These are phyloP conservation scores for Boletus patriciae DNA, from an alignment of 768 basidiomycete genomes.

Conservation along the genomic window DNA sequence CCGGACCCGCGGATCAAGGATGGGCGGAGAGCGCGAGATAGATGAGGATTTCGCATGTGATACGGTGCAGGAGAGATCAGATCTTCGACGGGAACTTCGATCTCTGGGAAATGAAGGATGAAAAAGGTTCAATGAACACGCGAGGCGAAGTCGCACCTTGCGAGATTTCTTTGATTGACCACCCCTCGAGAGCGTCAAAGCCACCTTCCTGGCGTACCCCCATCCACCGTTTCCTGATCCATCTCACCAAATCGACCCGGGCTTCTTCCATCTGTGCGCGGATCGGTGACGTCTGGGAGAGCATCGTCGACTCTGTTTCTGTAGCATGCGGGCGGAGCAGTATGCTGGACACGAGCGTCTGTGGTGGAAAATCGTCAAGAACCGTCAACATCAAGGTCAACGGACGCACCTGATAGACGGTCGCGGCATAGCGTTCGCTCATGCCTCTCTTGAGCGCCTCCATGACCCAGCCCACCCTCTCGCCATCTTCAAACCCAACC, in stretches of 20 bases:
- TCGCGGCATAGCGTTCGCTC: slow-evolving; percentile 60
- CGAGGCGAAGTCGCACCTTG: slow-evolving; percentile 23
- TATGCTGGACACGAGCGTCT: slow-evolving; percentile 74
- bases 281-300: slow-evolving; percentile 69
- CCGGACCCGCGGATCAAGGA: slow-evolving; percentile 27
- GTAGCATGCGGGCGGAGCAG: slow-evolving; percentile 68
- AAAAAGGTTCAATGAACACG: not conserved
- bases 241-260: slow-evolving; percentile 43
- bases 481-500: slow-evolving; percentile 71
- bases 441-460: slow-evolving; percentile 61
- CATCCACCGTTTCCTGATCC: slow-evolving; percentile 80
- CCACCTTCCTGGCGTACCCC: slow-evolving; percentile 72
- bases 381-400: not conserved
- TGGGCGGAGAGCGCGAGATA: slow-evolving; percentile 30
- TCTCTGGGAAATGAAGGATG: slow-evolving; percentile 48
- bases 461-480: slow-evolving; percentile 78
- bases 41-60: slow-evolving; percentile 25
- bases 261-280: slow-evolving; percentile 74
- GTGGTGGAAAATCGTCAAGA: not conserved
- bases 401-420: slow-evolving; percentile 70
- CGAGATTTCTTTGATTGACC: slow-evolving; percentile 84
- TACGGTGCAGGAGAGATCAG: slow-evolving; percentile 51
- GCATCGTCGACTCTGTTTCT: slow-evolving; percentile 57
- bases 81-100: slow-evolving; percentile 79
- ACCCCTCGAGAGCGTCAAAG: slow-evolving; percentile 79